phyloP scores from a whole-genome alignment of 805 yeast species.

The Candida takata region DNA sequence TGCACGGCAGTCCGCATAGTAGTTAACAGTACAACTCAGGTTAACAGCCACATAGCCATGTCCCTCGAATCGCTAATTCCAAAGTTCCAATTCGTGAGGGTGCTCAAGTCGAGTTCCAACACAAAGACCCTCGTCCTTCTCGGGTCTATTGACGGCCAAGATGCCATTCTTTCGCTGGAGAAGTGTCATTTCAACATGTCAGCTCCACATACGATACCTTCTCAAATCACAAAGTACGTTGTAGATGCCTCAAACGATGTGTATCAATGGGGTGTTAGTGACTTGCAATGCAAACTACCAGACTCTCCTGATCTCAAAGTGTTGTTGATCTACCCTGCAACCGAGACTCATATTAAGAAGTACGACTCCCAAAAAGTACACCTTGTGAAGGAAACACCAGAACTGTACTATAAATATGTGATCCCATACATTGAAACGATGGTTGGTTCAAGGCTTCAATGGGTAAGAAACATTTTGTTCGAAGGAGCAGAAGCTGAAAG shows the following conservation, averaged over 20 bases:
- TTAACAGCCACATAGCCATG: too few species aligned
- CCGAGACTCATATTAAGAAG: constrained; percentile 75
- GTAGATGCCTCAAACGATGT: constrained; percentile 69
- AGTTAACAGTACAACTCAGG: too few species aligned
- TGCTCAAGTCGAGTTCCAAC: constrained; percentile 56
- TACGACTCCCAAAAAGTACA: constrained; percentile 55
- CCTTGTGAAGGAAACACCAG: constrained; percentile 75
- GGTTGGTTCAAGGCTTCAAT: constrained; percentile 71
- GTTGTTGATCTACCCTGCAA: constrained; percentile 83
- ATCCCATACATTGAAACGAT: constrained; percentile 70
- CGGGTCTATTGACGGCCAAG: constrained; percentile 53
- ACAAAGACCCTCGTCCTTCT: constrained; percentile 58
- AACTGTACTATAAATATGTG: constrained; percentile 53
- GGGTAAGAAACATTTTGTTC: constrained; percentile 83
- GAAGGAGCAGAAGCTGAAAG: constrained; percentile 82
- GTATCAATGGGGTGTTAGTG: constrained; percentile 71
- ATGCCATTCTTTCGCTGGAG: constrained; percentile 69
- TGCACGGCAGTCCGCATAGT: too few species aligned
- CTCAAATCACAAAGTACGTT: constrained; percentile 21
- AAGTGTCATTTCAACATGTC: constrained; percentile 54
- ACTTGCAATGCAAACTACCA: constrained; percentile 40
- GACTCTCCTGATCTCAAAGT: constrained; percentile 56
- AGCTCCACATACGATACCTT: constrained; percentile 8
- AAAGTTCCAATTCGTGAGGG: constrained; percentile 37
- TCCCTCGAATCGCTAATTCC: constrained; percentile 12